phyloP scores from a whole-genome alignment of 768 basidiomycete species.

The Chalciporus pseudorubinellus region DNA sequence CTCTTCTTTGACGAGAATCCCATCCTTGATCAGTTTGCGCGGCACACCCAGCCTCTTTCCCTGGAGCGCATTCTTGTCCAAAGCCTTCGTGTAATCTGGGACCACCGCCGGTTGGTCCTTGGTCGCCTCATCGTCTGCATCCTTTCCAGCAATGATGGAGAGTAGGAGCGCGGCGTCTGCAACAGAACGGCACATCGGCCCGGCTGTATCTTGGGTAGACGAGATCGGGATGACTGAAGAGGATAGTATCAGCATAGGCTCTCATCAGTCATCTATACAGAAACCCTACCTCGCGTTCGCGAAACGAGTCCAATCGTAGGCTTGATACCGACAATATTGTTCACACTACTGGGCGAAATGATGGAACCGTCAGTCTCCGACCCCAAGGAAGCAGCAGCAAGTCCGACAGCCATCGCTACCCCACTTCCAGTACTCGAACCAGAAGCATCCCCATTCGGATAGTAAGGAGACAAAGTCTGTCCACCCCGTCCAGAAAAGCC shows the following conservation, averaged over 20 bases:
- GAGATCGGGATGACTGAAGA: constrained; percentile 55
- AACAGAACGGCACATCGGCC: constrained; percentile 54
- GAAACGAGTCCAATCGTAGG: constrained; percentile 42
- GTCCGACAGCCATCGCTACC: constrained; percentile 41
- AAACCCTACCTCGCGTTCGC: constrained; percentile 32
- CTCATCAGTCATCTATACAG: neutral
- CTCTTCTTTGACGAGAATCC: constrained; percentile 28
- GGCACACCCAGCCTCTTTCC: constrained; percentile 58
- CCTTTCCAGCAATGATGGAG: constrained; percentile 50
- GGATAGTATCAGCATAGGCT: neutral
- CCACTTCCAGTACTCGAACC: constrained; percentile 46
- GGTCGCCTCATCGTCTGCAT: constrained; percentile 52
- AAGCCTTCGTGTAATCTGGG: constrained; percentile 55
- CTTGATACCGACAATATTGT: constrained; percentile 44
- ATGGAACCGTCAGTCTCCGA: constrained; percentile 53
- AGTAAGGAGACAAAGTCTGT: constrained; percentile 42
- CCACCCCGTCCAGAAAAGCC: constrained; percentile 50
- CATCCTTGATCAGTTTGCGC: constrained; percentile 30
- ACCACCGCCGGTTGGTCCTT: constrained; percentile 46
- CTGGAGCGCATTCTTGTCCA: constrained; percentile 44
- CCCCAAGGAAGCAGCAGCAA: constrained; percentile 43
- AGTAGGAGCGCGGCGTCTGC: constrained; percentile 56
- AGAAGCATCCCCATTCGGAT: constrained; percentile 38
- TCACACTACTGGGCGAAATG: constrained; percentile 39
- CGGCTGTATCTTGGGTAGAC: constrained; percentile 55